Evolutionary conservation across 176 grass and related monocot species (phyloP).

Genomic region (Eleusine indica): DNA sequence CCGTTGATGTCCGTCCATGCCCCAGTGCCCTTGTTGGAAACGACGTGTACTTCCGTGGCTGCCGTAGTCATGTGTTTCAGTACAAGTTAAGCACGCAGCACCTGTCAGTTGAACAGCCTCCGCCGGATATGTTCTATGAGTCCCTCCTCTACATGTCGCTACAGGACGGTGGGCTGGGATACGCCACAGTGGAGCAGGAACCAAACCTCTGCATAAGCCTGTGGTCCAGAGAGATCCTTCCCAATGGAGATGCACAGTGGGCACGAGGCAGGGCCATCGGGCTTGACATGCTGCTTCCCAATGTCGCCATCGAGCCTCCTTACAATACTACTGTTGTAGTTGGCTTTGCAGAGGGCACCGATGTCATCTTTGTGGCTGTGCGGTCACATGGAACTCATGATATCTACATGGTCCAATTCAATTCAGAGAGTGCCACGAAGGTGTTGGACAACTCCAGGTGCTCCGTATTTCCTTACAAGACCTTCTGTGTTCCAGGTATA

Average conservation of each 20-base stretch:
- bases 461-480: not conserved
- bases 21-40: not conserved
- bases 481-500: slow-evolving; percentile 26
- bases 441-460: not conserved
- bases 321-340: not conserved
- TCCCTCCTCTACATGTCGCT: not conserved
- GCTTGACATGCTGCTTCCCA: not conserved
- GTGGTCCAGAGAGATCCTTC: not conserved
- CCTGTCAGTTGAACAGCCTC: not conserved
- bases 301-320: not conserved
- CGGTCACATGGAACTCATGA: not conserved
- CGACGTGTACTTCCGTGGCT: not conserved
- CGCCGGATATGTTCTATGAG: not conserved
- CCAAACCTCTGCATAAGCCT: not conserved
- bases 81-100: not conserved
- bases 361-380: not conserved
- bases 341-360: not conserved
- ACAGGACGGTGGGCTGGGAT: not conserved
- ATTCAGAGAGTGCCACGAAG: not conserved
- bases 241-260: not conserved
- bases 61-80: not conserved
- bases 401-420: not conserved
- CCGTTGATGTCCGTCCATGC: not conserved
- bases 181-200: not conserved
- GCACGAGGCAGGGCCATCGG: not conserved